These are phyloP conservation scores for Piper betle DNA, from an alignment of 164 flowering plant genomes.

Conservation along the genomic window DNA sequence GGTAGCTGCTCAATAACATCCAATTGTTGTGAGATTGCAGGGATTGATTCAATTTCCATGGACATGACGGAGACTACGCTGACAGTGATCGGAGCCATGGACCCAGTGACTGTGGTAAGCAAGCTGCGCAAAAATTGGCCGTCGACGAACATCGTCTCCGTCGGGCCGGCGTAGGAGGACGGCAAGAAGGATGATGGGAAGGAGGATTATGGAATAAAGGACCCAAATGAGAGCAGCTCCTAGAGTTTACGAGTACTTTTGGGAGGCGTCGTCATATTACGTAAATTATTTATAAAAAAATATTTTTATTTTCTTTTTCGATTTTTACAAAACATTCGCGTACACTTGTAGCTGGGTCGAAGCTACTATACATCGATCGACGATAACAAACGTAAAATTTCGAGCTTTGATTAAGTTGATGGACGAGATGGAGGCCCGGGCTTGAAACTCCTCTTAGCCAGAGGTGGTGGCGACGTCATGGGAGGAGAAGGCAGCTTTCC, in stretches of 20 bases:
- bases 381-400: too few species aligned
- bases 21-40: conserved; percentile 13
- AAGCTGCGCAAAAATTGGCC: conserved; percentile 39
- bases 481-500: too few species aligned
- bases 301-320: too few species aligned
- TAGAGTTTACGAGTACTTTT: conserved; percentile 36
- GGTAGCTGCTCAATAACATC: not conserved
- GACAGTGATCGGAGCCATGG: conserved; percentile 61
- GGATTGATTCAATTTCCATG: conserved; percentile 66
- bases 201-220: conserved; percentile 9
- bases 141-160: conserved; percentile 30
- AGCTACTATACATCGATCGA: too few species aligned
- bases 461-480: too few species aligned
- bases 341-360: too few species aligned
- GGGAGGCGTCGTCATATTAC: conserved; percentile 5
- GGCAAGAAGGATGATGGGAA: conserved; percentile 16
- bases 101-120: conserved; percentile 47
- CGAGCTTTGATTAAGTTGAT: too few species aligned
- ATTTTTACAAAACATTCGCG: too few species aligned
- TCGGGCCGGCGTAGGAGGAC: conserved; percentile 52
- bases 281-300: too few species aligned
- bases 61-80: conserved; percentile 68
- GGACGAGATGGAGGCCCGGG: too few species aligned
- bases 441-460: too few species aligned
- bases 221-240: conserved; percentile 14